Base-by-base conservation (phyloP, 164 flowering plant species). In the Magnolia kwangsiensis region DNA sequence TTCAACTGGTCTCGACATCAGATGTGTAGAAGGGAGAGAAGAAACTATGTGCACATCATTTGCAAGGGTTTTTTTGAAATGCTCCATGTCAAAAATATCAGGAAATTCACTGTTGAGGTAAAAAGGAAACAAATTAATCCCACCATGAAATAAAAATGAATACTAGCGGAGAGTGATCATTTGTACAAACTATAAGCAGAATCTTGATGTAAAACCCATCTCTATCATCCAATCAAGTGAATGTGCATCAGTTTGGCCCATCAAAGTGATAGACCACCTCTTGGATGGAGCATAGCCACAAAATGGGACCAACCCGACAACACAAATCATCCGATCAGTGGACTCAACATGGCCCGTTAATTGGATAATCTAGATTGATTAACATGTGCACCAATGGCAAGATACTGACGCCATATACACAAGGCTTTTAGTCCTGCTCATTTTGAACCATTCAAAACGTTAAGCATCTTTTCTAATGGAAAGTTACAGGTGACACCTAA, bases 51-150 rank as follows among this genome's bases (percentile, higher is more conserved):
- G 76, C 0, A 95, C 97, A 80, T 95, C 97, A 69, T 92, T 50
- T 0, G 87, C 91, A 58, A 95, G 90, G 51, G 84, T 88, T 20
- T 72, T 87, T 88, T 91, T 95, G 89, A 95, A 95, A 73, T 95
- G 94, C 75, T 91, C 97, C 88, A 92, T 76, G 79, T 95, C 98
- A 80, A 95, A 95, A 77, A 95, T 95, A 86, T 95, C 98, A 77
- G 93, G 83, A 76, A 95, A 95, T 75, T 95, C 98, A 83, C 98
- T 95, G 90, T 55, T 1, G 1, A 55, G 18, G 18, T 55, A 55
- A 11, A 55, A 16, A 55, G 18, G 13, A 16, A 55, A 55, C 18
- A 55, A 16, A 55, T 55, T 55, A 11, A 55, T 55, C 18, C 61
- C 61, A 55, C 14, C 18, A 9, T 7, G 4, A 55, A 55, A 55